These are phyloP conservation scores for Tetracladium marchalianum DNA, from an alignment of 495 filamentous ascomycete genomes.

Conservation along the genomic window DNA sequence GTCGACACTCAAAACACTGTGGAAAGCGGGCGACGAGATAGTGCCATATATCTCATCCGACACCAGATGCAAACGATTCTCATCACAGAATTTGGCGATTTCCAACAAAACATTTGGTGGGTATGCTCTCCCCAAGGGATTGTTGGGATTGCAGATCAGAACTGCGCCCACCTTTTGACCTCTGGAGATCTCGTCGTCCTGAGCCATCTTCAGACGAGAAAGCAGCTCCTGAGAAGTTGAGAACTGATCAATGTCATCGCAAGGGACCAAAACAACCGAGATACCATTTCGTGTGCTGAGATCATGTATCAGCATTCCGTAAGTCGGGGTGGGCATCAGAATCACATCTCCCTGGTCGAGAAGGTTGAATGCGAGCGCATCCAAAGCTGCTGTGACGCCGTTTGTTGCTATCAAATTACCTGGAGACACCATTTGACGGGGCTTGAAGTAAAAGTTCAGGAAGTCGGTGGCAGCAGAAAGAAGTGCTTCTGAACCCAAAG, in stretches of 20 bases:
- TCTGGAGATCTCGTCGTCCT: conserved; percentile 3
- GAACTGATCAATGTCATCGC: too few species aligned
- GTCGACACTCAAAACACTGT: conserved; percentile 42
- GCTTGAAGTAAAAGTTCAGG: too few species aligned
- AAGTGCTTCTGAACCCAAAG: too few species aligned
- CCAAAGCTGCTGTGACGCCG: conserved; percentile 37
- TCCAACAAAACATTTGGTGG: conserved; percentile 32
- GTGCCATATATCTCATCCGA: conserved; percentile 55
- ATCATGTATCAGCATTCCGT: conserved; percentile 32
- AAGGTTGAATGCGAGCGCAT: conserved; percentile 34
- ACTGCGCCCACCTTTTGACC: conserved; percentile 32
- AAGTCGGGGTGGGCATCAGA: conserved; percentile 39
- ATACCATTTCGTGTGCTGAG: conserved; percentile 4
- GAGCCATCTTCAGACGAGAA: too few species aligned
- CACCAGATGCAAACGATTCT: conserved; percentile 46
- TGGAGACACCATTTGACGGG: too few species aligned
- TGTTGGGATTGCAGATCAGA: conserved; percentile 51
- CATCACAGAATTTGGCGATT: conserved; percentile 42
- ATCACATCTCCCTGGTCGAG: conserved; percentile 39
- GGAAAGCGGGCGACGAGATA: conserved; percentile 43
- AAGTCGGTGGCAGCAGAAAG: too few species aligned
- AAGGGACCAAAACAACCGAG: too few species aligned
- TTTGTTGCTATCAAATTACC: not conserved
- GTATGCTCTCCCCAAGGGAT: conserved; percentile 45
- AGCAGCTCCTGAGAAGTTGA: too few species aligned